Evolutionary conservation across 2,329 filamentous ascomycete species (phyloP), one percentile per base, ranked within the genome.

Genomic region (Cercospora janseana): DNA sequence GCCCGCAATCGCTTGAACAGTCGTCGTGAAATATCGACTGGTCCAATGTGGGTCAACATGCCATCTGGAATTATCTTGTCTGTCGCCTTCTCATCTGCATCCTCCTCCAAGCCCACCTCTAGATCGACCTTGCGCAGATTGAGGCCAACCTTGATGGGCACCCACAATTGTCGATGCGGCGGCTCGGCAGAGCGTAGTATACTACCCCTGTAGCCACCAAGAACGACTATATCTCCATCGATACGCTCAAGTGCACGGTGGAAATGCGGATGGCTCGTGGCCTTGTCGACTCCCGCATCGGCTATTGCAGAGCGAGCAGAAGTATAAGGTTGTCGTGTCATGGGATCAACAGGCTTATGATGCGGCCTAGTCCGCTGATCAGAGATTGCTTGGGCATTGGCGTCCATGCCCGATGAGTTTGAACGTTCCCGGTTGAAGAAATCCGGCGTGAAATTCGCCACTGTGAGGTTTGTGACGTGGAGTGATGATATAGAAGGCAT

Each of bases 61-160:
- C 90, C 90, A 2, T 84, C 89, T 0, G 91, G 79, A 44, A 90
- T 86, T 52, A 97, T 89, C n/a, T 76, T 83, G 51, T 94, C 79
- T 57, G 87, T 82, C 82, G 93, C 93, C 4, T 73, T 79, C 60
- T 89, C 86, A 63, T 96, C 92, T 49, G 94, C 91, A 60, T 90
- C 86, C 24, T 64, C 61, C 10, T 87, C 79, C 4, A 96, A 71
- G 0, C 90, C 91, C 7, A 97, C 85, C 66, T 95, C 89, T 3
- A 97, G 76, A 65, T 97, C 88, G 2, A 92, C 91, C 65, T 93
- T 95, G 48, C 91, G 85, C 54, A 96, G 80, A 60, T 95, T 95
- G 43, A 97, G 73, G 1, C 92, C 91, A 21, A 95, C 85, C 69
- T 96, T 96, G 63, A 96, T 85, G 0, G 91, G 91, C 1, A 94